Evolutionary conservation across 2,329 filamentous ascomycete genomes (phyloP).

Genomic region (Cytospora schulzeri): DNA sequence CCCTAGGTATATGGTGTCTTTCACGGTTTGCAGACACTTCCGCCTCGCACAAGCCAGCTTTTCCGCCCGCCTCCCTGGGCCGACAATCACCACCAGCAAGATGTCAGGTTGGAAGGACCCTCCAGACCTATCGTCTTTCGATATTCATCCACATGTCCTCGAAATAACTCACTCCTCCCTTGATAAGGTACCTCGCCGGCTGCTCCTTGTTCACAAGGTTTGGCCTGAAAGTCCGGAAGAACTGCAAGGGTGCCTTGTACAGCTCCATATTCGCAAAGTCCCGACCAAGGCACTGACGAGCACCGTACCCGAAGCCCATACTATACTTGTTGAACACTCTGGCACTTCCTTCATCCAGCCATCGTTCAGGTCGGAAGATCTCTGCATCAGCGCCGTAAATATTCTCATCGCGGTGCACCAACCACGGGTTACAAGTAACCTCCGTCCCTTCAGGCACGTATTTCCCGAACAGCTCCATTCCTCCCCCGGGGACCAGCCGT

Average conservation of each 20-base stretch:
- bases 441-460: constrained; percentile 26
- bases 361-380: constrained; percentile 52
- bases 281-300: constrained; percentile 56
- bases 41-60: neutral
- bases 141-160: constrained; percentile 44
- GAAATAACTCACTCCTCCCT: constrained; percentile 46
- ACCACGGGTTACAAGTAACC: constrained; percentile 47
- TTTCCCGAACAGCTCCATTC: constrained; percentile 34
- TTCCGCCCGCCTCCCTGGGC: too few species aligned
- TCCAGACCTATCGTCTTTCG: neutral
- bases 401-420: constrained; percentile 60
- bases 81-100: too few species aligned
- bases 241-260: constrained; percentile 44
- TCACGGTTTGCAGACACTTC: too few species aligned
- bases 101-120: neutral
- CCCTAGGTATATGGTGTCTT: too few species aligned
- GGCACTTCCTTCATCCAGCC: constrained; percentile 43
- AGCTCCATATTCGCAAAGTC: constrained; percentile 46
- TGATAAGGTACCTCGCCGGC: constrained; percentile 41
- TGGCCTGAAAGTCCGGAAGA: constrained; percentile 44
- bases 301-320: constrained; percentile 54
- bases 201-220: constrained; percentile 35
- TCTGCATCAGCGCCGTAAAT: constrained; percentile 57
- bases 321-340: constrained; percentile 49
- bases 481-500: constrained; percentile 41